Conservation (phyloP, 306 rosid genomes). For the Cucumis cinereus region DNA sequence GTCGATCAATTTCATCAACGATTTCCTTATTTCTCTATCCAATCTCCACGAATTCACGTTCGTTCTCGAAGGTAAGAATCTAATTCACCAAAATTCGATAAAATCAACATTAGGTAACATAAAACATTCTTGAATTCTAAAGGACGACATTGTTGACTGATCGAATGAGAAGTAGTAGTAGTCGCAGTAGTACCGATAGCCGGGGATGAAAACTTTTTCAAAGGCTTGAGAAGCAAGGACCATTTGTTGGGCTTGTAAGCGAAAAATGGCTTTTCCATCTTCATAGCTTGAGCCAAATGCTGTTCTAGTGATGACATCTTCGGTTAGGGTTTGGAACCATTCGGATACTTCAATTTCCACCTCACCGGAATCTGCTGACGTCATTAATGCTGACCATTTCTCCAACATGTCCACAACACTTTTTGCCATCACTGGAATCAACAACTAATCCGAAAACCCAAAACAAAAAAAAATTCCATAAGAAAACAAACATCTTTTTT, state of each 20-base stretch:
- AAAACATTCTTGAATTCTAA: not conserved
- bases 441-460: constrained; percentile 24
- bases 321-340: constrained; percentile 70
- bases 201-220: constrained; percentile 85
- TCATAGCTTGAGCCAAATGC: constrained; percentile 91
- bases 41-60: constrained; percentile 70
- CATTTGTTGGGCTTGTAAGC: constrained; percentile 76
- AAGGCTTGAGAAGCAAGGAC: constrained; percentile 74
- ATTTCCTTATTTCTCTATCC: constrained; percentile 49
- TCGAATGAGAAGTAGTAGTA: not conserved
- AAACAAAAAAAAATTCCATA: not conserved
- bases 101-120: not conserved
- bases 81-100: not conserved
- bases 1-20: constrained; percentile 43
- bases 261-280: constrained; percentile 82
- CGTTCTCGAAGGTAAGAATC: constrained; percentile 69
- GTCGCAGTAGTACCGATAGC: constrained; percentile 38
- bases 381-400: constrained; percentile 40
- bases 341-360: constrained; percentile 87
- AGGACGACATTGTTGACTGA: not conserved
- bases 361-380: constrained; percentile 41
- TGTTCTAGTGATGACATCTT: constrained; percentile 67
- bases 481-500: not conserved
- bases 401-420: constrained; percentile 75
- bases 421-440: constrained; percentile 77